Conservation (phyloP, 192 early-diverging fungal species). For the Spizellomyces punctatus region DNA sequence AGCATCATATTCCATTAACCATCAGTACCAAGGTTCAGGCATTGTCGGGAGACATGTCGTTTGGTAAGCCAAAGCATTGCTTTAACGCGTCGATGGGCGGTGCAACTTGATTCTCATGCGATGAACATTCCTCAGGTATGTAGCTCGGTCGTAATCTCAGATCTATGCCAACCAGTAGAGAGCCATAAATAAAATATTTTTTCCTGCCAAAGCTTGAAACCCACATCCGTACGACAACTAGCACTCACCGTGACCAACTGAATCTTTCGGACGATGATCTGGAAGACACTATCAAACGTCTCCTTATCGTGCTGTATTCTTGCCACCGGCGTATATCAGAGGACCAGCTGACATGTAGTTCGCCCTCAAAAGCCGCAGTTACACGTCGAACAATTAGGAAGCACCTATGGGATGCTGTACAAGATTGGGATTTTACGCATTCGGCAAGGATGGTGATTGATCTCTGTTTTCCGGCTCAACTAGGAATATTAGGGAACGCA, state of each 20-base stretch:
- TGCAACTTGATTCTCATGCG: too few species aligned
- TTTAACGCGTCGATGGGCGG: too few species aligned
- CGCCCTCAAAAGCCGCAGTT: neutral
- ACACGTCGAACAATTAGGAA: neutral
- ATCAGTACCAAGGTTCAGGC: too few species aligned
- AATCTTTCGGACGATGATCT: neutral
- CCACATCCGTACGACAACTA: neutral
- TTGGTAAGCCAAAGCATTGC: too few species aligned
- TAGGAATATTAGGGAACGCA: neutral
- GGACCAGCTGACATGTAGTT: neutral
- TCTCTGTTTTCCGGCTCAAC: slow-evolving; percentile 7
- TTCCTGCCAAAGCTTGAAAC: neutral
- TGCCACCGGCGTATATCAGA: neutral
- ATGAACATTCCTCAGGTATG: too few species aligned
- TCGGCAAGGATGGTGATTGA: slow-evolving; percentile 6
- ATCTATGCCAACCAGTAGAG: too few species aligned
- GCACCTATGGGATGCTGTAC: neutral
- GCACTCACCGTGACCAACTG: neutral
- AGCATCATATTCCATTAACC: too few species aligned
- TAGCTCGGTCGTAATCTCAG: too few species aligned
- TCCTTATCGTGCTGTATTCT: slow-evolving; percentile 4
- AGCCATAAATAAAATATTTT: too few species aligned
- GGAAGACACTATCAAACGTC: slow-evolving; percentile 8
- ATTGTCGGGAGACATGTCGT: too few species aligned
- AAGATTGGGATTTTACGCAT: slow-evolving; percentile 5